These are phyloP conservation scores for Diaporthe citriasiana DNA, from an alignment of 2,329 filamentous ascomycete species.

Conservation along the genomic window DNA sequence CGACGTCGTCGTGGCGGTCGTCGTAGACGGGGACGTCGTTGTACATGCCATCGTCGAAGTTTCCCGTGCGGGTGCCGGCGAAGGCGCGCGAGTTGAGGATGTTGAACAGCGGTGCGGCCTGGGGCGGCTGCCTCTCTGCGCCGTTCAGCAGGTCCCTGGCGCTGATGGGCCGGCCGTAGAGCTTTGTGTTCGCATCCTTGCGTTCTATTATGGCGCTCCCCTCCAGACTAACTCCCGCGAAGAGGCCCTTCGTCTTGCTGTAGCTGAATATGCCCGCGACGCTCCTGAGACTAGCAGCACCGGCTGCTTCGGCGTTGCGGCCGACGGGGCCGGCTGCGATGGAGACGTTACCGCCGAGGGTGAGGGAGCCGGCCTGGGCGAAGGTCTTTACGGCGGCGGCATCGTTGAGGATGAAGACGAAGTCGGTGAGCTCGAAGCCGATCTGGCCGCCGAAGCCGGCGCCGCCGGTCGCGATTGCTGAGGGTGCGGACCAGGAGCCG, in stretches of 20 bases:
- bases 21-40: slow-evolving; percentile 95
- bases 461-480: slow-evolving; percentile 84
- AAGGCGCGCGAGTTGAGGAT: slow-evolving; percentile 90
- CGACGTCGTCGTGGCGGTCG: slow-evolving; percentile 82
- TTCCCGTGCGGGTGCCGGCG: slow-evolving; percentile 70
- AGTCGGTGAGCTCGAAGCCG: slow-evolving; percentile 90
- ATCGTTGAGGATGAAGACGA: slow-evolving; percentile 99
- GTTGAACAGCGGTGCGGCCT: slow-evolving; percentile 86
- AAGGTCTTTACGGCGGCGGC: slow-evolving; percentile 90
- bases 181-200: slow-evolving; percentile 95
- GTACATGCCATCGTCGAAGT: slow-evolving; percentile 79
- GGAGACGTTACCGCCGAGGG: slow-evolving; percentile 95
- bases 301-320: slow-evolving; percentile 94
- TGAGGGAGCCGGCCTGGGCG: slow-evolving; percentile 90
- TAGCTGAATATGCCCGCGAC: slow-evolving; percentile 96
- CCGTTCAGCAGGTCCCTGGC: slow-evolving; percentile 87
- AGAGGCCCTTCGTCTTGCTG: slow-evolving; percentile 97
- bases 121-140: slow-evolving; percentile 80
- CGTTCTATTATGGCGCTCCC: slow-evolving; percentile 94
- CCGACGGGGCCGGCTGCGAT: slow-evolving; percentile 95
- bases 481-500: slow-evolving; percentile 85
- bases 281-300: slow-evolving; percentile 89
- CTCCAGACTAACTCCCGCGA: slow-evolving; percentile 94
- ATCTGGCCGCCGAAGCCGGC: slow-evolving; percentile 90
- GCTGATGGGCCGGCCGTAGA: slow-evolving; percentile 87